A percentile compares a stretch with the other conserved stretches of the same genome.
Evolutionary conservation across 2,329 filamentous ascomycete species (phyloP).

Genomic region (Davidsoniella virescens): DNA sequence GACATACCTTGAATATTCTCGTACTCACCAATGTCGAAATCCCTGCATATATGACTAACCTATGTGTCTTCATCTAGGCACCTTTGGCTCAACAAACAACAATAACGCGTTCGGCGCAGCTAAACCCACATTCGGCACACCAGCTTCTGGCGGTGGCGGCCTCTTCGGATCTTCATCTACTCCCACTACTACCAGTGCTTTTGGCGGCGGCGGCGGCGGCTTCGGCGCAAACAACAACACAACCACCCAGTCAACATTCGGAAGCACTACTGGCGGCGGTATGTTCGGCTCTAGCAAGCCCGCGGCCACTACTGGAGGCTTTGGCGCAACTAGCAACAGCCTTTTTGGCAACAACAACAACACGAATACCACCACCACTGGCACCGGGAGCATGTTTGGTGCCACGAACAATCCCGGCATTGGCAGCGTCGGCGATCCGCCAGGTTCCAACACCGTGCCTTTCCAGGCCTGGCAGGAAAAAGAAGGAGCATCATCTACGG

Average conservation of each 20-base stretch:
- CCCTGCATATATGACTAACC: neutral
- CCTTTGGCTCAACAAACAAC: constrained; percentile 17
- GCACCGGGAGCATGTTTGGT: constrained; percentile 27
- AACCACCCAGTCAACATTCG: constrained; percentile 15
- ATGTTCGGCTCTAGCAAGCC: constrained; percentile 38
- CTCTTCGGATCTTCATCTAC: constrained; percentile 29
- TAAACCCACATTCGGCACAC: constrained; percentile 38
- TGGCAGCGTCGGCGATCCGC: constrained; percentile 35
- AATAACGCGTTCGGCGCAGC: constrained; percentile 22
- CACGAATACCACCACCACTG: constrained; percentile 13
- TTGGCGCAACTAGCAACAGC: constrained; percentile 28
- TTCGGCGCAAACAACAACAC: constrained; percentile 24
- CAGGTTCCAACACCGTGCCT: constrained; percentile 52
- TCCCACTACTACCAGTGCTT: constrained; percentile 18
- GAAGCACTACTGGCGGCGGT: constrained; percentile 20
- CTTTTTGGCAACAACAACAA: constrained; percentile 30
- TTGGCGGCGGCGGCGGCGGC: constrained; percentile 20
- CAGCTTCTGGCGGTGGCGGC: constrained; percentile 26
- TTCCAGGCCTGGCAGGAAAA: constrained; percentile 61
- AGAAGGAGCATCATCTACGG: constrained; percentile 40
- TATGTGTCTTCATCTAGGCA: constrained; percentile 10
- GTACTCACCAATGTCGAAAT: constrained; percentile 13
- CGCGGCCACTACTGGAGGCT: constrained; percentile 22
- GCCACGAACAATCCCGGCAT: constrained; percentile 31
- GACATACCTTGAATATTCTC: constrained; percentile 1